A percentile compares a stretch with the other conserved stretches of the same genome.
phyloP scores from a whole-genome alignment of 208 protist species.

The Crithidia acanthocephali region DNA sequence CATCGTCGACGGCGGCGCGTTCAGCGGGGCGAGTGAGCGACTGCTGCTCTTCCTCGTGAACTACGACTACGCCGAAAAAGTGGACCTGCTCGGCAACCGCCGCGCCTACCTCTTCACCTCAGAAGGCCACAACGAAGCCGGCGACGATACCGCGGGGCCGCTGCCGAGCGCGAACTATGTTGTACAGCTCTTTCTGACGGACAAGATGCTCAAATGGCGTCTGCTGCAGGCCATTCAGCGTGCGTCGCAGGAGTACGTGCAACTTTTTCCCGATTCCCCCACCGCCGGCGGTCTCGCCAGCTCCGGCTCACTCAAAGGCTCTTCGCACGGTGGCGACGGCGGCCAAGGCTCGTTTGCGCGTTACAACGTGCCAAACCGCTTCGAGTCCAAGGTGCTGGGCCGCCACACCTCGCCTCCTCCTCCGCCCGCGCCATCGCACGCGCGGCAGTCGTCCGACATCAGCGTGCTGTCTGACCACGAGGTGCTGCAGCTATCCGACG shows the following conservation, averaged over 20 bases:
- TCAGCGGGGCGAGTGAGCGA: slow-evolving; percentile 23
- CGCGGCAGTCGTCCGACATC: slow-evolving; percentile 25
- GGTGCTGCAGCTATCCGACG: slow-evolving; percentile 63
- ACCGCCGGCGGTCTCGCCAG: background rate
- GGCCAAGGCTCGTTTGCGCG: background rate
- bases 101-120: slow-evolving; percentile 30
- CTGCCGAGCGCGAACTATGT: slow-evolving; percentile 24
- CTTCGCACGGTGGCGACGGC: background rate
- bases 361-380: slow-evolving; percentile 18
- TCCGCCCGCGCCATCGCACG: background rate
- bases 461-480: slow-evolving; percentile 61
- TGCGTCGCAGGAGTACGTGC: slow-evolving; percentile 32
- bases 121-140: background rate
- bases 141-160: background rate
- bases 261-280: slow-evolving; percentile 14
- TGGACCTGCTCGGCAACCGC: slow-evolving; percentile 49
- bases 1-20: slow-evolving; percentile 54
- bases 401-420: background rate
- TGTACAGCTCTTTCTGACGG: slow-evolving; percentile 37
- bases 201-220: slow-evolving; percentile 65
- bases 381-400: slow-evolving; percentile 27
- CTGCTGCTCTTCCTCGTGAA: slow-evolving; percentile 49
- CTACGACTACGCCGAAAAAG: slow-evolving; percentile 55
- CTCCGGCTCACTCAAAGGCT: background rate
- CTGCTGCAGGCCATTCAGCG: slow-evolving; percentile 43